Evolutionary conservation across 2,329 filamentous ascomycete genomes (phyloP).

Genomic region (Erysiphe pulchra): DNA sequence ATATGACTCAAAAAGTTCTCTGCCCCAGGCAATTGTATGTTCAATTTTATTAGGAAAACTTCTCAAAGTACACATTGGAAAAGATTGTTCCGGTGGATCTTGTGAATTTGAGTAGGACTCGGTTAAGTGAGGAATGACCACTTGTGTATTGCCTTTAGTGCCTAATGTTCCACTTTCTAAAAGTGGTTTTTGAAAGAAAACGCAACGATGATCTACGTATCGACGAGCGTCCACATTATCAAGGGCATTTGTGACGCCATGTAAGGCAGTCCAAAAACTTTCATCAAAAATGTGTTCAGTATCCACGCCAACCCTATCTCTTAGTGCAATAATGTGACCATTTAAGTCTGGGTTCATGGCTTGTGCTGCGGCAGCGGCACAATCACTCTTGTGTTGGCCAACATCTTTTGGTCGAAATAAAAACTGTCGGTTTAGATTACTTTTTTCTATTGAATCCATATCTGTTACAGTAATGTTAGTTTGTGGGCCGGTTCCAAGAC

Average conservation of each 20-base stretch:
- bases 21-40: slow-evolving; percentile 94
- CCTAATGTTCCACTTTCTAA: slow-evolving; percentile 95
- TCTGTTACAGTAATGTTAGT: slow-evolving; percentile 86
- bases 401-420: slow-evolving; percentile 85
- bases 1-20: slow-evolving; percentile 80
- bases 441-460: slow-evolving; percentile 97
- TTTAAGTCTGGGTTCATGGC: slow-evolving; percentile 84
- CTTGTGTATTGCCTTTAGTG: slow-evolving; percentile 95
- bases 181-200: slow-evolving; percentile 93
- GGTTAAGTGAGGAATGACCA: slow-evolving; percentile 70
- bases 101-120: slow-evolving; percentile 96
- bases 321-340: slow-evolving; percentile 63
- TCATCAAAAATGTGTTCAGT: slow-evolving; percentile 92
- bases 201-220: slow-evolving; percentile 85
- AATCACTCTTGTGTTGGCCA: slow-evolving; percentile 88
- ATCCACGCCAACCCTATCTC: slow-evolving; percentile 73
- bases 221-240: slow-evolving; percentile 95
- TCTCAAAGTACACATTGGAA: slow-evolving; percentile 93
- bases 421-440: slow-evolving; percentile 94
- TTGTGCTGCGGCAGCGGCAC: slow-evolving; percentile 69
- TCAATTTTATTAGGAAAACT: slow-evolving; percentile 98
- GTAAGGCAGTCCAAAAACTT: slow-evolving; percentile 63
- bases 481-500: slow-evolving; percentile 63
- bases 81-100: slow-evolving; percentile 92
- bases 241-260: slow-evolving; percentile 86